These are phyloP conservation scores for Apiotrichum domesticum DNA, from an alignment of 1,284 basidiomycete genomes.

Conservation along the genomic window DNA sequence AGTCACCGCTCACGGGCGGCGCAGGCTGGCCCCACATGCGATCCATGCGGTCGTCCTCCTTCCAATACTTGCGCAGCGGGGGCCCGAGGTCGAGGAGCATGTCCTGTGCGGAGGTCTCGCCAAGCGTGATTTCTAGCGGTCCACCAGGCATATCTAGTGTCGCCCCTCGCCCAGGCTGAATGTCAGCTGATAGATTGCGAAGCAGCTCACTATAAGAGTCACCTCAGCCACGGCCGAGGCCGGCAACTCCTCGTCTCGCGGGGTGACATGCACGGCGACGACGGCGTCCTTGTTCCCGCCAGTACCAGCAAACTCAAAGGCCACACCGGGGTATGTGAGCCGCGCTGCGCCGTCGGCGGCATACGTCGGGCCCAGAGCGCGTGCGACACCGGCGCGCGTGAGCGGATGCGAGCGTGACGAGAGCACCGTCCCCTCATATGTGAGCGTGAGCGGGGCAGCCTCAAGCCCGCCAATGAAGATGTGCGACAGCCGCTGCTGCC, in stretches of 20 bases:
- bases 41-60: constrained; percentile 75
- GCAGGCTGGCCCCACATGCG: constrained; percentile 32
- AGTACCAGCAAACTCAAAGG: constrained; percentile 63
- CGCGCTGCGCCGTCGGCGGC: constrained; percentile 49
- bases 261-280: constrained; percentile 21
- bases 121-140: constrained; percentile 59
- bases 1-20: not conserved
- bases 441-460: constrained; percentile 51
- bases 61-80: constrained; percentile 70
- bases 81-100: constrained; percentile 68
- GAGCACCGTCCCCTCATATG: constrained; percentile 62
- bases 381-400: constrained; percentile 61
- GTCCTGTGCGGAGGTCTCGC: constrained; percentile 75
- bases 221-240: constrained; percentile 1
- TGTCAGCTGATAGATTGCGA: not conserved
- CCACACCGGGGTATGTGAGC: constrained; percentile 62
- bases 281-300: constrained; percentile 50
- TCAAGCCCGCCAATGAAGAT: constrained; percentile 53
- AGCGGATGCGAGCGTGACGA: constrained; percentile 55
- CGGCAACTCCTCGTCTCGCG: constrained; percentile 40
- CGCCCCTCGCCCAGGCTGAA: constrained; percentile 63
- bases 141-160: constrained; percentile 49
- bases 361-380: constrained; percentile 76
- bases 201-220: constrained; percentile 19
- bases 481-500: constrained; percentile 65